Conservation (phyloP, 345 rosid genomes). For the Moricandia moricandioides region DNA sequence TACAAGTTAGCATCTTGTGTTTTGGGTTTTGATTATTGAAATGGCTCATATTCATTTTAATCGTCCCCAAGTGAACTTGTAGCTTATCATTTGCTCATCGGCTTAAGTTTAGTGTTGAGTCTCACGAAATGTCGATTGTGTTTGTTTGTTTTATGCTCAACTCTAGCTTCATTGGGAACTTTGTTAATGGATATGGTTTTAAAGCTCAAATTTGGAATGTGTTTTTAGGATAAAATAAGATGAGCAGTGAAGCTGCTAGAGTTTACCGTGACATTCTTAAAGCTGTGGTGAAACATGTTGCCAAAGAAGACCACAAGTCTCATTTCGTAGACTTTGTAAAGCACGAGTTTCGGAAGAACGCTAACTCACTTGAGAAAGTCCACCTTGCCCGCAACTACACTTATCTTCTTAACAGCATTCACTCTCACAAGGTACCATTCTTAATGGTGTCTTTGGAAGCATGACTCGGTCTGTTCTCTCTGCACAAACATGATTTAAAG, state of each 20-base stretch:
- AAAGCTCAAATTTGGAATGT: not conserved
- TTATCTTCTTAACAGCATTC: conserved; percentile 64
- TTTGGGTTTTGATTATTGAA: no score
- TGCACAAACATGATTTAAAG: no score
- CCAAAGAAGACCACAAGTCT: conserved; percentile 63
- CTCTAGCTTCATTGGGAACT: no score
- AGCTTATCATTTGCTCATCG: no score
- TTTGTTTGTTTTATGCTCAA: no score
- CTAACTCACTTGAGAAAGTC: conserved; percentile 46
- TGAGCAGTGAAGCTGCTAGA: conserved; percentile 52
- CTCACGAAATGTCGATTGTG: no score
- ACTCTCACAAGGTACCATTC: conserved; percentile 66
- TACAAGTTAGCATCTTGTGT: no score
- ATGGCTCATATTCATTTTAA: no score
- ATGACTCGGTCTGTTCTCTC: no score
- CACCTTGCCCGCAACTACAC: conserved; percentile 68
- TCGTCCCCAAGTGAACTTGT: no score
- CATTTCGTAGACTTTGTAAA: conserved; percentile 63
- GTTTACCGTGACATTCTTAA: conserved; percentile 67
- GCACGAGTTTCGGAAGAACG: conserved; percentile 55
- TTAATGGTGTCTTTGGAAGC: not conserved
- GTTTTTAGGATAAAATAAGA: conserved; percentile 17
- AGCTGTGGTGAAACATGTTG: conserved; percentile 66
- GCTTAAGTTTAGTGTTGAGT: no score
- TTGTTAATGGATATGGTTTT: no score